Percentiles rank a stretch among this genome's conserved stretches.
These are phyloP conservation scores for Deuterostichococcus epilithicus DNA, from an alignment of 139 green algal species.

Conservation along the genomic window DNA sequence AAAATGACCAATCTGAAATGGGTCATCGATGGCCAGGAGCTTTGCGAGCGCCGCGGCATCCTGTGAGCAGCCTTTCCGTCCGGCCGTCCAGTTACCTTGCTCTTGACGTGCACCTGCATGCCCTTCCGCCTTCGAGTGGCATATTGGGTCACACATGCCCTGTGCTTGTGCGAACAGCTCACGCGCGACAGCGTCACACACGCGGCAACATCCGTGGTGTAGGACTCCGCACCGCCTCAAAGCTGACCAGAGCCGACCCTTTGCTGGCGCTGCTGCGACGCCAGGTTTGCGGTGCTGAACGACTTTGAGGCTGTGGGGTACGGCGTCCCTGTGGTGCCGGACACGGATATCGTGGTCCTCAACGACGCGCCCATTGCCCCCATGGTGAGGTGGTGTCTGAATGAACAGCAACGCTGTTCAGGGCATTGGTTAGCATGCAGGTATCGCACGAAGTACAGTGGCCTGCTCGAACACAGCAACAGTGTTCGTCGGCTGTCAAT, in stretches of 20 bases:
- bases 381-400: conserved; percentile 23
- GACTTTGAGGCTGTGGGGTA: conserved; percentile 95
- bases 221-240: too few species aligned
- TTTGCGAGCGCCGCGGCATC: conserved; percentile 18
- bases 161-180: too few species aligned
- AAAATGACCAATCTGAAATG: conserved; percentile 89
- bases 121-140: too few species aligned
- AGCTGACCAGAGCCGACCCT: not conserved
- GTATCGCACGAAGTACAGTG: too few species aligned
- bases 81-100: not conserved
- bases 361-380: conserved; percentile 46
- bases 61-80: conserved; percentile 5
- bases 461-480: too few species aligned
- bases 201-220: too few species aligned
- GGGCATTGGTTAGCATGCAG: too few species aligned
- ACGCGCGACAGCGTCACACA: too few species aligned
- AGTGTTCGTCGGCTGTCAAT: too few species aligned
- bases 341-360: conserved; percentile 51
- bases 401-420: not conserved
- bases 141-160: too few species aligned
- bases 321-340: conserved; percentile 65
- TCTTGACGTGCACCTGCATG: conserved; percentile 29
- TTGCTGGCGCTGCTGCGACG: not conserved
- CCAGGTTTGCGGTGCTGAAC: conserved; percentile 75
- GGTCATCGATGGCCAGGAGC: conserved; percentile 59